These are phyloP conservation scores for Lithocarpus polystachyus DNA, from an alignment of 306 rosid genomes.

Conservation along the genomic window DNA sequence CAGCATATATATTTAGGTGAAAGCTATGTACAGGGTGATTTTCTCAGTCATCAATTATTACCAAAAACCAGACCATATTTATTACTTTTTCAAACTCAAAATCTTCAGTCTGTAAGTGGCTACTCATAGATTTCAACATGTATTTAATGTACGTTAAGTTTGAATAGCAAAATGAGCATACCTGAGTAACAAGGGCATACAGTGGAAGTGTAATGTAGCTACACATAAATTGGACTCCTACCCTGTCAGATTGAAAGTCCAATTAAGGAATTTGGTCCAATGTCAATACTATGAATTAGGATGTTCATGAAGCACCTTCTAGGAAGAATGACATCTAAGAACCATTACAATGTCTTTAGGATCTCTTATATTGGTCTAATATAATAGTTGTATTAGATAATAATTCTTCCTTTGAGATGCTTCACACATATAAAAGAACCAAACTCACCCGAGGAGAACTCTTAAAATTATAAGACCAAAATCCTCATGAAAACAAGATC, in stretches of 20 bases:
- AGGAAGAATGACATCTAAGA: background rate
- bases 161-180: conserved; percentile 5
- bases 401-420: background rate
- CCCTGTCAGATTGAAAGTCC: conserved; percentile 36
- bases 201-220: conserved; percentile 92
- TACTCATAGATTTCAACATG: background rate
- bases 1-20: background rate
- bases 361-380: too few relatives aligned
- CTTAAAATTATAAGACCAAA: conserved; percentile 45
- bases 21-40: background rate
- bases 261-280: background rate
- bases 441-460: conserved; percentile 73
- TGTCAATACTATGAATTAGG: background rate
- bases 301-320: background rate
- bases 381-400: background rate
- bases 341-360: too few relatives aligned
- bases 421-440: background rate
- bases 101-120: background rate
- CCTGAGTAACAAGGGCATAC: conserved; percentile 94
- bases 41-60: background rate
- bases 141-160: background rate
- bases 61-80: background rate
- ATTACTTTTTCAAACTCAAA: too few relatives aligned
- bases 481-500: conserved; percentile 81
- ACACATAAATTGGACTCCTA: conserved; percentile 75